phyloP scores from a whole-genome alignment of 768 basidiomycete species.

The Tulasnella sp. region DNA sequence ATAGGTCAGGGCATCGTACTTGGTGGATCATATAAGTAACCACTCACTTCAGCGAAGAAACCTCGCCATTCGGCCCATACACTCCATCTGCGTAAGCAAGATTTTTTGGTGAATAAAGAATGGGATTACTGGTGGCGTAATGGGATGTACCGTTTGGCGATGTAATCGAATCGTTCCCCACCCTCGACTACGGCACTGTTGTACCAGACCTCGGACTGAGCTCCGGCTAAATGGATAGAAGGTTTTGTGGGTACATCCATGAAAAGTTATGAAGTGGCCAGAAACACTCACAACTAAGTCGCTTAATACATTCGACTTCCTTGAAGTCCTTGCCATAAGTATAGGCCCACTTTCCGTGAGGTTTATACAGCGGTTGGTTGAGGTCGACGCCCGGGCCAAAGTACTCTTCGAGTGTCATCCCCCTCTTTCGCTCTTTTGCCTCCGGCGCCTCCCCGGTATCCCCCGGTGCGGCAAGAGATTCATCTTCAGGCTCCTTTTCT shows the following conservation, averaged over 20 bases:
- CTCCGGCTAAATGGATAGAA: neutral
- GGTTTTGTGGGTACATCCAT: neutral
- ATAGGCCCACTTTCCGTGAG: slow-evolving; percentile 15
- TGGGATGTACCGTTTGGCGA: neutral
- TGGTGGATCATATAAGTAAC: neutral
- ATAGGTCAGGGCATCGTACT: neutral
- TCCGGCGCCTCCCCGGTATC: neutral
- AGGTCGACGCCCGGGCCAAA: neutral
- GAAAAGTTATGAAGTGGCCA: neutral
- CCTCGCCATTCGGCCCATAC: slow-evolving; percentile 17
- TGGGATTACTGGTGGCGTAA: neutral
- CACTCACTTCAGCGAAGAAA: slow-evolving; percentile 20
- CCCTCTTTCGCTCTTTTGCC: neutral
- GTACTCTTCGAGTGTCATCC: slow-evolving; percentile 4
- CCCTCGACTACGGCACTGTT: neutral
- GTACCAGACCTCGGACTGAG: slow-evolving; percentile 4
- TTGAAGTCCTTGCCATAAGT: slow-evolving; percentile 2
- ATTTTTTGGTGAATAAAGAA: neutral
- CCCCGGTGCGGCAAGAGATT: neutral
- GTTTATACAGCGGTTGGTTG: slow-evolving; percentile 8
- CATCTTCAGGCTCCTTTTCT: neutral
- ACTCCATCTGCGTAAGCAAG: neutral
- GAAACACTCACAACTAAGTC: neutral
- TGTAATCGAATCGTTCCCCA: slow-evolving; percentile 14
- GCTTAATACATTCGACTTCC: neutral